Evolutionary conservation across 202 grass and related monocot genomes (phyloP), one percentile per base, ranked within the genome.

Genomic region (Zoysia matrella): DNA sequence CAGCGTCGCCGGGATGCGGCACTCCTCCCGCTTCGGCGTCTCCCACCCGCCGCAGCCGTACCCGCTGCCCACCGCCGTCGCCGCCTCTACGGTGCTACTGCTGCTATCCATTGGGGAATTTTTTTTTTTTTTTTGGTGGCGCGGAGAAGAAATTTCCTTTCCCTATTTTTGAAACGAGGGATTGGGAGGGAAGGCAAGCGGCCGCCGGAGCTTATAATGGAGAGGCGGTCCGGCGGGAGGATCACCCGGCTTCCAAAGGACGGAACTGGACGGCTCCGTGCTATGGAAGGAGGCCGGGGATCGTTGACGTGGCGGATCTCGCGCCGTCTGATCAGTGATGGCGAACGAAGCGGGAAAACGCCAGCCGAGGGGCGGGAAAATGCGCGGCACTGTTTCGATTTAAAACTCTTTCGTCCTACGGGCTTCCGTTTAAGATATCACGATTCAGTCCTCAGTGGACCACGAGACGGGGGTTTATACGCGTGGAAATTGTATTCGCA

Each of bases 21-120:
- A 94, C 69, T 86, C 88, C 86, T 89, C 77, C 83, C 90, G 88
- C 92, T 98, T 98, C 73, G 90, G 90, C 77, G 89, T 98, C 90
- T 98, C 90, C 75, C 90, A 98, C 11, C 92, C 95, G 65, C 87
- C 72, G 46, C 45, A 72, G 69, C 39, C 62, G 74, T 75, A 84
- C 2, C 78, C 74, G 7, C 41, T 74, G 36, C 11, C 56, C 63
- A 9, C 13, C 4, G 3, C 53, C 53, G 42, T 48, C 60, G 47
- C 56, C 15, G 61, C 62, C 57, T 84, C 86, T 6, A 49, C 60
- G n/a, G 22, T 30, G 22, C 22, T n/a, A n/a, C n/a, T 76, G 77
- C 73, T 78, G 77, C 74, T 79, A 73, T 88, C 88, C 84, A 89
- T 93, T 63, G 74, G 42, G 48, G 50, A 67, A 30, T 30, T 30